Base-by-base conservation (phyloP, 2,329 filamentous ascomycete genomes). In the Massarina eburnea region DNA sequence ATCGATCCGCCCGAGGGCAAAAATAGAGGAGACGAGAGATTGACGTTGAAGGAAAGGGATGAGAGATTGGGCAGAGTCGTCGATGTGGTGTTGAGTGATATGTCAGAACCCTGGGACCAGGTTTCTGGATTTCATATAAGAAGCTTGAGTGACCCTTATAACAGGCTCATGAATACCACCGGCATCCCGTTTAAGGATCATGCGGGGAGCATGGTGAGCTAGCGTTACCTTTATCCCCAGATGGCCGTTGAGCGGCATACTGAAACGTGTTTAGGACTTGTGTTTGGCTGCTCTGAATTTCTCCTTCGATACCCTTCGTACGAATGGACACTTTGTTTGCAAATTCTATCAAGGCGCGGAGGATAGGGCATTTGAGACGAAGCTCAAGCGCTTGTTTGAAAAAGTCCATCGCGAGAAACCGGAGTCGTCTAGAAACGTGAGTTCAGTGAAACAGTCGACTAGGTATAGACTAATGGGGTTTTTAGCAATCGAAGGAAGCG, bases 121-220 rank as follows among this genome's bases (percentile, higher is more conserved):
- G 88, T 82, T 42, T 79, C 80, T 64, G 86, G 86, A 65, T 91
- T 88, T 76, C 86, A 83, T 76, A 86, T 88, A 77, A 90, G 83
- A 76, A 95, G 85, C 78, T 81, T 96, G 82, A 95, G 86, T 92
- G 88, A 94, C 82, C 90, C 91, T 55, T 94, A 95, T 84, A 71
- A 75, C 80, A 99, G 94, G 94, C 87, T 99, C 86, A 96, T 96
- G 91, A 99, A 99, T 73, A 96, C 92, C 61, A 96, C 88, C 74
- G 94, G 94, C 45, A 87, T 89, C 62, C 73, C 73, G 17, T 94
- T 95, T 66, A 83, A 85, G 55, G 94, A 99, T 72, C 94, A 99
- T 72, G 86, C 84, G 8, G 89, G 89, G 22, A 96, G 91, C 73
- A 97, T 99, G 89, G 92, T 96, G 74, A 67, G 85, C 24, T 30